Evolutionary conservation across 73 alveolate species (phyloP).

Genomic region (Durusdinium trenchii): DNA sequence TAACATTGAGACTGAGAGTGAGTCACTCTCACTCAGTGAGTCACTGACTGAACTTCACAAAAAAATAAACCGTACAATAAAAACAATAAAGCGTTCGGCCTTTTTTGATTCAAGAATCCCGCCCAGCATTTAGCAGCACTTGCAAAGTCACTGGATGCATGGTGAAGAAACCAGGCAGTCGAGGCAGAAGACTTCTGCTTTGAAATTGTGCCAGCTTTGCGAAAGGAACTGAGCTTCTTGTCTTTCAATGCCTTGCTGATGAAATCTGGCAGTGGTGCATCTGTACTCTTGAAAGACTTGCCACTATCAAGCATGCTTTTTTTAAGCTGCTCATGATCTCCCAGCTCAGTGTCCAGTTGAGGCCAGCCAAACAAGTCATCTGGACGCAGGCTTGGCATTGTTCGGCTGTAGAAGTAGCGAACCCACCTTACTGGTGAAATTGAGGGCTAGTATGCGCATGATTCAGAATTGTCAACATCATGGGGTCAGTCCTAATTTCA

Average conservation of each 20-base stretch:
- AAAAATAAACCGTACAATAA: no score
- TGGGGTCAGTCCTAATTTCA: not conserved
- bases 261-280: not conserved
- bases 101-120: no score
- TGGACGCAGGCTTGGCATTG: not conserved
- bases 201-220: slow-evolving; percentile 11
- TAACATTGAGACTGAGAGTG: no score
- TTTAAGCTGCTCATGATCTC: no score
- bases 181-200: slow-evolving; percentile 18
- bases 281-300: not conserved
- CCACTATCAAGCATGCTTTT: not conserved
- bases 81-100: no score
- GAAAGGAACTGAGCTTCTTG: not conserved
- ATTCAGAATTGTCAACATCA: not conserved
- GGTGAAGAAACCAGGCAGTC: not conserved
- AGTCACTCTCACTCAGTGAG: no score
- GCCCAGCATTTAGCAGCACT: not conserved
- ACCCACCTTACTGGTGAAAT: not conserved
- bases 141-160: not conserved
- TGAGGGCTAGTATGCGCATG: not conserved
- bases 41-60: no score
- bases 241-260: not conserved
- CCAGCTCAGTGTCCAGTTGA: not conserved
- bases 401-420: not conserved
- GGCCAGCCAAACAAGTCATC: slow-evolving; percentile 24